A percentile compares a stretch with the other conserved stretches of the same genome.
These are phyloP conservation scores for Scleroderma bovista DNA, from an alignment of 768 basidiomycete genomes.

Conservation along the genomic window DNA sequence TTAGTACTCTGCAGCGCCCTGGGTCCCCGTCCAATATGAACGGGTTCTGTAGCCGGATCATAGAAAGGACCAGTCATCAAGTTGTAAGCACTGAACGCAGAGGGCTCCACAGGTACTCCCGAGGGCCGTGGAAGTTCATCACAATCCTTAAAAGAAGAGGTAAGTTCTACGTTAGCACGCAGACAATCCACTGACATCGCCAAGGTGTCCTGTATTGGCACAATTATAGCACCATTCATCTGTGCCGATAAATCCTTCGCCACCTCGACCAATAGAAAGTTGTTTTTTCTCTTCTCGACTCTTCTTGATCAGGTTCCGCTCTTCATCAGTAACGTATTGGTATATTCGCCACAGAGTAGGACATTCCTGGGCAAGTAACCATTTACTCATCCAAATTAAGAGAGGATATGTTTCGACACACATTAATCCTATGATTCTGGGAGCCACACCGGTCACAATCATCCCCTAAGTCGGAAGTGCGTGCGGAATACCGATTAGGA, in stretches of 20 bases:
- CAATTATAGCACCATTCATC: constrained; percentile 85
- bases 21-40: constrained; percentile 29
- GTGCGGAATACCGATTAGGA: constrained; percentile 47
- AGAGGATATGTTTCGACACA: constrained; percentile 27
- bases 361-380: constrained; percentile 53
- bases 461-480: constrained; percentile 25
- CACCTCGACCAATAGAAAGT: constrained; percentile 57
- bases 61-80: constrained; percentile 62
- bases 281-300: constrained; percentile 45
- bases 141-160: constrained; percentile 49
- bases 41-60: constrained; percentile 33
- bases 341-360: constrained; percentile 80
- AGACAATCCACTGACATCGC: constrained; percentile 53
- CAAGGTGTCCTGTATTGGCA: constrained; percentile 65
- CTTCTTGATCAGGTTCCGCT: constrained; percentile 39
- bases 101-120: constrained; percentile 46
- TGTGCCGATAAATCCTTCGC: constrained; percentile 69
- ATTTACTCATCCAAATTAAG: neutral
- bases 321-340: constrained; percentile 57
- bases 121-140: constrained; percentile 35
- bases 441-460: constrained; percentile 72
- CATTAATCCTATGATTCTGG: constrained; percentile 56
- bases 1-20: constrained; percentile 31
- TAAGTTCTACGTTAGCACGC: neutral
- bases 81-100: constrained; percentile 65